Evolutionary conservation across 148 eudicot species (phyloP).

Genomic region (Silene conica): DNA sequence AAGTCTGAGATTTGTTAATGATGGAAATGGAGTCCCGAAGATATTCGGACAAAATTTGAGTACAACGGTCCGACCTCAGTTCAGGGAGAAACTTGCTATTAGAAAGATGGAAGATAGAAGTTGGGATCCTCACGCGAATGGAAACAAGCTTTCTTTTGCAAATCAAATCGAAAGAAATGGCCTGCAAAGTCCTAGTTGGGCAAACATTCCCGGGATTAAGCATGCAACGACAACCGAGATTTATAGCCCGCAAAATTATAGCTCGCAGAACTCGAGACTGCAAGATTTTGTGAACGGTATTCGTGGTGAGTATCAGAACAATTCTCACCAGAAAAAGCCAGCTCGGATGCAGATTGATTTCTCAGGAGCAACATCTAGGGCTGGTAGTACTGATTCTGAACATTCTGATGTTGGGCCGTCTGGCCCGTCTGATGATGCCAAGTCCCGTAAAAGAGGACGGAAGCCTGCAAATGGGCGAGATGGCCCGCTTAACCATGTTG

Average conservation of each 20-base stretch:
- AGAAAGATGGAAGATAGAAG: conserved; percentile 47
- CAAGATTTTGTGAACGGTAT: conserved; percentile 45
- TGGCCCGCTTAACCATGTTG: conserved; percentile 70
- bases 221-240: conserved; percentile 30
- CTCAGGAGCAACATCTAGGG: conserved; percentile 52
- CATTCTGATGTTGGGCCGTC: conserved; percentile 61
- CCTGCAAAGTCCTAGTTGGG: conserved; percentile 42
- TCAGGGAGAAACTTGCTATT: conserved; percentile 63
- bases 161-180: conserved; percentile 39
- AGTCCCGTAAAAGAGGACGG: conserved; percentile 38
- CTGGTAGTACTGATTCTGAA: conserved; percentile 48
- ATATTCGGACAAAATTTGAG: conserved; percentile 68
- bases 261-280: conserved; percentile 33
- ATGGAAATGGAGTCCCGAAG: conserved; percentile 36
- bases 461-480: conserved; percentile 50
- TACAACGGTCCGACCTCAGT: conserved; percentile 27
- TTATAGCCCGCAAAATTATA: conserved; percentile 40
- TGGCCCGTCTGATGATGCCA: conserved; percentile 34
- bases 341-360: conserved; percentile 69
- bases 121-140: conserved; percentile 38
- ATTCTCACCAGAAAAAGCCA: conserved; percentile 45
- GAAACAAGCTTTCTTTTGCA: conserved; percentile 33
- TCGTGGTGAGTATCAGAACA: conserved; percentile 42
- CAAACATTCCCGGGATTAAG: conserved; percentile 32
- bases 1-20: conserved; percentile 22